Evolutionary conservation across 164 flowering plant species (phyloP).

Genomic region (Tetracentron sinense): DNA sequence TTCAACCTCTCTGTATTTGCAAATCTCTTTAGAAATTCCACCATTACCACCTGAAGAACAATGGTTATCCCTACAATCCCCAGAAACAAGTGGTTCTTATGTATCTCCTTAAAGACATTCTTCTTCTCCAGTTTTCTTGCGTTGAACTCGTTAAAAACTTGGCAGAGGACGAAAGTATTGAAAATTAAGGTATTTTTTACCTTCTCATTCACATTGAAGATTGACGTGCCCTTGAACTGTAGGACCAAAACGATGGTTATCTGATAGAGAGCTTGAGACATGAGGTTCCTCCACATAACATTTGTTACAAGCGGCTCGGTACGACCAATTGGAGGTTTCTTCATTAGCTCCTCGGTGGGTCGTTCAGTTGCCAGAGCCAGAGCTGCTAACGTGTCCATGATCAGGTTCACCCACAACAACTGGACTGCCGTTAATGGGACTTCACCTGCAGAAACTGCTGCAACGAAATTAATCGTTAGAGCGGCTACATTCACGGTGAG

Average conservation of each 20-base stretch:
- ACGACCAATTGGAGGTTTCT: slow-evolving; percentile 54
- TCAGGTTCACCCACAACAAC: slow-evolving; percentile 73
- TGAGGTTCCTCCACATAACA: slow-evolving; percentile 77
- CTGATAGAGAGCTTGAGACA: slow-evolving; percentile 61
- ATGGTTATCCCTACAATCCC: slow-evolving; percentile 54
- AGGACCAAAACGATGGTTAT: slow-evolving; percentile 50
- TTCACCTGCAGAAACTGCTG: slow-evolving; percentile 69
- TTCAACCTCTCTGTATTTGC: slow-evolving; percentile 51
- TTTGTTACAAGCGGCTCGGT: slow-evolving; percentile 65
- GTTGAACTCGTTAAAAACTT: slow-evolving; percentile 72
- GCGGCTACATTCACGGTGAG: slow-evolving; percentile 74
- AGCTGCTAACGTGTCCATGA: slow-evolving; percentile 79
- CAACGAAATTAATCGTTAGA: slow-evolving; percentile 60
- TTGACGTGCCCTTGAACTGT: slow-evolving; percentile 50
- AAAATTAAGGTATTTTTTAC: slow-evolving; percentile 61
- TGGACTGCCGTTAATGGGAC: slow-evolving; percentile 79
- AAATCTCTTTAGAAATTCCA: slow-evolving; percentile 62
- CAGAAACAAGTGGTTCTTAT: slow-evolving; percentile 44
- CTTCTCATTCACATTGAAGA: slow-evolving; percentile 34
- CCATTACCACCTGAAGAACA: slow-evolving; percentile 63
- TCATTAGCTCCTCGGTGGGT: slow-evolving; percentile 61
- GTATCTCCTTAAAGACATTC: slow-evolving; percentile 60
- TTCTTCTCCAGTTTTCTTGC: slow-evolving; percentile 58
- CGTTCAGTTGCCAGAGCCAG: slow-evolving; percentile 77
- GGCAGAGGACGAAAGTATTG: slow-evolving; percentile 72